phyloP scores from a whole-genome alignment of 176 grass and related monocot species.

The Oryza officinalis region DNA sequence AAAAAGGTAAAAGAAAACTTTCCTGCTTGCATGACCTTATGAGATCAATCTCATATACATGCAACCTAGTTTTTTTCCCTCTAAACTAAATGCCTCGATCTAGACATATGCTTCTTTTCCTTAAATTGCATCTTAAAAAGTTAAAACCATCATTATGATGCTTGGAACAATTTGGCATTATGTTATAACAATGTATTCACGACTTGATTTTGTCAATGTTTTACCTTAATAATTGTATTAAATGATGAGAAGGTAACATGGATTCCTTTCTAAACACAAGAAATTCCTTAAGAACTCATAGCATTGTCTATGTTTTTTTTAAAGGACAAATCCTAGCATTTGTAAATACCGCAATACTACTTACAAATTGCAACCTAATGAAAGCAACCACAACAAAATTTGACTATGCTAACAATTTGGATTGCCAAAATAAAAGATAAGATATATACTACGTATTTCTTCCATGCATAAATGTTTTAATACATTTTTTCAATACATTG shows the following conservation, averaged over 20 bases:
- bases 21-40: neutral
- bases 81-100: neutral
- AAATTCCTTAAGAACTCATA: neutral
- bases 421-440: too few relatives aligned
- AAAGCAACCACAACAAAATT: too few relatives aligned
- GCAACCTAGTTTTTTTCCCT: neutral
- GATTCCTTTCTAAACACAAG: neutral
- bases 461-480: too few relatives aligned
- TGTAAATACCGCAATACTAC: too few relatives aligned
- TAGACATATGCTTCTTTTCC: slow-evolving; percentile 15
- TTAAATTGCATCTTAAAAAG: slow-evolving; percentile 22
- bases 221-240: slow-evolving; percentile 14
- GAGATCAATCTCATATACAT: neutral
- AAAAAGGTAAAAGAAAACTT: too few relatives aligned
- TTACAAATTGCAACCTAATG: too few relatives aligned
- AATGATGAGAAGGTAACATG: neutral
- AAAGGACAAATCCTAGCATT: too few relatives aligned
- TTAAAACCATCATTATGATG: slow-evolving; percentile 31
- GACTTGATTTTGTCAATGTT: neutral
- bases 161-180: neutral
- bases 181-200: neutral
- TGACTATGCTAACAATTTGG: too few relatives aligned
- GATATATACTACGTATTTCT: too few relatives aligned
- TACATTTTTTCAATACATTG: too few relatives aligned
- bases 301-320: too few relatives aligned